Conservation (phyloP, 352 stramenopile genomes). For the Globisporangium cederbergense region DNA sequence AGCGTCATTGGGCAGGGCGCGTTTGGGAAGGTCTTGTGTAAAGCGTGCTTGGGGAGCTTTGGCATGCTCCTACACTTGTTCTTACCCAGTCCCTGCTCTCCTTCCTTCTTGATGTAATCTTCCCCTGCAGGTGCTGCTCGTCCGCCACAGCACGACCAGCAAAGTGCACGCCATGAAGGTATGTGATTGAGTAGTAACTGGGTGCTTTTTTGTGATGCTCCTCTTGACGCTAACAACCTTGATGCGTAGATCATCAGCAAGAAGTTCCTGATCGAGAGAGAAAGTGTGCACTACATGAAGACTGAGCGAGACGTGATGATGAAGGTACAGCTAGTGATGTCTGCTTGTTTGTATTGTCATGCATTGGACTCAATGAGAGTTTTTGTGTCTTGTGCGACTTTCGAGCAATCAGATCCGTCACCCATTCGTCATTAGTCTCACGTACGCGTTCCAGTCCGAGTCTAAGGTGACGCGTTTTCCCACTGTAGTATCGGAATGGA, state of each 20-base stretch:
- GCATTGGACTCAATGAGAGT: neutral
- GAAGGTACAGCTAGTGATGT: constrained; percentile 33
- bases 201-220: neutral
- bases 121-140: constrained; percentile 54
- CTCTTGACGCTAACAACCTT: neutral
- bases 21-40: constrained; percentile 50
- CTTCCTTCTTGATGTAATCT: neutral
- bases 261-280: constrained; percentile 70
- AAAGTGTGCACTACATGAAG: constrained; percentile 78
- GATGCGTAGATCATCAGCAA: constrained; percentile 79
- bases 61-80: neutral
- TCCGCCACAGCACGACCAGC: constrained; percentile 51
- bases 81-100: neutral
- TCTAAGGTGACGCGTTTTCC: constrained; percentile 46
- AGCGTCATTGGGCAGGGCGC: constrained; percentile 92
- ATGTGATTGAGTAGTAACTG: neutral
- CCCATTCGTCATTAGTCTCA: constrained; percentile 76
- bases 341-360: neutral
- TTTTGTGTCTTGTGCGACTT: neutral
- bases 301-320: constrained; percentile 86
- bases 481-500: neutral
- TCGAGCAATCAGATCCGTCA: constrained; percentile 51
- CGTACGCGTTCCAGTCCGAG: constrained; percentile 80
- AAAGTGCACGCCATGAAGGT: constrained; percentile 85
- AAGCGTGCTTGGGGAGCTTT: neutral